Evolutionary conservation across 192 early-diverging fungal species (phyloP).

Genomic region (Rhizoclosmatium sp.): DNA sequence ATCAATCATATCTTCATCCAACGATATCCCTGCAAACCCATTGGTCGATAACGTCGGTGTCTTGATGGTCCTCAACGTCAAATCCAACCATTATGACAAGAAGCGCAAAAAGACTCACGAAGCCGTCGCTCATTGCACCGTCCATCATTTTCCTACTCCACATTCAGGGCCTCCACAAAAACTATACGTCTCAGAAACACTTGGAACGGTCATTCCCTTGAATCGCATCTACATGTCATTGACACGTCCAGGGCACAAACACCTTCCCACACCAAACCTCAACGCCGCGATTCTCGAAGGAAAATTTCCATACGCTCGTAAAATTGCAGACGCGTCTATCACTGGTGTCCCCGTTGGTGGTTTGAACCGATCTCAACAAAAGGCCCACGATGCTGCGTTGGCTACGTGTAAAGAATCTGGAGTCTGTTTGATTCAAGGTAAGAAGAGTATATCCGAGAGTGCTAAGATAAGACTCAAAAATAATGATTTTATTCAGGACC

Average conservation of each 20-base stretch:
- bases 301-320: conserved; percentile 8
- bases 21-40: not conserved
- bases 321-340: not conserved
- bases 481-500: conserved; percentile 22
- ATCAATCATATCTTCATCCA: not conserved
- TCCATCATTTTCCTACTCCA: conserved; percentile 21
- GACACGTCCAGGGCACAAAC: not conserved
- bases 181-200: conserved; percentile 10
- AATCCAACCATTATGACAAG: not conserved
- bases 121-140: conserved; percentile 14
- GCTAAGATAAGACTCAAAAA: not conserved
- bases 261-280: conserved; percentile 8
- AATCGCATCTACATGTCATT: conserved; percentile 24
- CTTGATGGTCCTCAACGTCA: not conserved
- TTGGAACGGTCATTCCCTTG: conserved; percentile 8
- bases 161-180: not conserved
- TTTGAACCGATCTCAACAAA: conserved; percentile 24
- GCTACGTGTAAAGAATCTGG: conserved; percentile 10
- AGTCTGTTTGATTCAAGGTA: conserved; percentile 29
- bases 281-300: conserved; percentile 22
- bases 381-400: conserved; percentile 27
- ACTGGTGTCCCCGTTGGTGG: conserved; percentile 1
- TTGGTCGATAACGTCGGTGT: conserved; percentile 23
- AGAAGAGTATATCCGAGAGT: not conserved
- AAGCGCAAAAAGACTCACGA: conserved; percentile 7